phyloP scores from a whole-genome alignment of 495 filamentous ascomycete genomes.

The Aspergillus diversus region DNA sequence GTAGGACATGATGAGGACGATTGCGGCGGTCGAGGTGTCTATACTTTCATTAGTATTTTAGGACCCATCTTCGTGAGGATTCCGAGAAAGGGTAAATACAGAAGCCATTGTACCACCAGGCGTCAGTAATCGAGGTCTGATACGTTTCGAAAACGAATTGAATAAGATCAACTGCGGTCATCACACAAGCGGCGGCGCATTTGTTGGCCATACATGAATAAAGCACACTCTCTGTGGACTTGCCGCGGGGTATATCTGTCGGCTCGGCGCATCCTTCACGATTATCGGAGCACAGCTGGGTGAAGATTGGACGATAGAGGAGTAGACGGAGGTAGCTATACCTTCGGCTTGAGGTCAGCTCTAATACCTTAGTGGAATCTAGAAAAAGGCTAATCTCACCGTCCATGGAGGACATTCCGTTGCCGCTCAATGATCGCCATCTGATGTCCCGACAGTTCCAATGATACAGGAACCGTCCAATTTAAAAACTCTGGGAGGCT shows the following conservation, averaged over 20 bases:
- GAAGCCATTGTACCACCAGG: constrained; percentile 54
- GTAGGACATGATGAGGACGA: constrained; percentile 46
- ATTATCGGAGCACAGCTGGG: constrained; percentile 42
- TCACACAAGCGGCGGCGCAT: constrained; percentile 44
- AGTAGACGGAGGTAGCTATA: constrained; percentile 49
- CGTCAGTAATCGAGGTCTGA: constrained; percentile 38
- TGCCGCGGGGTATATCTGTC: background rate
- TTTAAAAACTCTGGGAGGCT: constrained; percentile 39
- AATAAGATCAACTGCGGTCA: constrained; percentile 43
- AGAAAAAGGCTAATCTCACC: constrained; percentile 26
- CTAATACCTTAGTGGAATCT: background rate
- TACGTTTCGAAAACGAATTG: constrained; percentile 44
- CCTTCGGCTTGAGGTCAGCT: constrained; percentile 21
- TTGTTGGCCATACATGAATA: constrained; percentile 41
- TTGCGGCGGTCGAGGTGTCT: constrained; percentile 48
- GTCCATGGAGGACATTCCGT: constrained; percentile 44
- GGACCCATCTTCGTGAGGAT: too few species aligned
- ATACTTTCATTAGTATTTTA: background rate
- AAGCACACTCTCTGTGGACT: constrained; percentile 31
- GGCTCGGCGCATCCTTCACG: constrained; percentile 8
- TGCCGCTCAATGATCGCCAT: constrained; percentile 38
- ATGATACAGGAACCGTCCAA: constrained; percentile 30
- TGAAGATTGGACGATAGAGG: constrained; percentile 52
- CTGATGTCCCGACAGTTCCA: background rate
- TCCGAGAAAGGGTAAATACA: constrained; percentile 28